A percentile compares a stretch with the other conserved stretches of the same genome.
Conservation (phyloP, 163 green algal species). For the Scenedesmus sp. region DNA sequence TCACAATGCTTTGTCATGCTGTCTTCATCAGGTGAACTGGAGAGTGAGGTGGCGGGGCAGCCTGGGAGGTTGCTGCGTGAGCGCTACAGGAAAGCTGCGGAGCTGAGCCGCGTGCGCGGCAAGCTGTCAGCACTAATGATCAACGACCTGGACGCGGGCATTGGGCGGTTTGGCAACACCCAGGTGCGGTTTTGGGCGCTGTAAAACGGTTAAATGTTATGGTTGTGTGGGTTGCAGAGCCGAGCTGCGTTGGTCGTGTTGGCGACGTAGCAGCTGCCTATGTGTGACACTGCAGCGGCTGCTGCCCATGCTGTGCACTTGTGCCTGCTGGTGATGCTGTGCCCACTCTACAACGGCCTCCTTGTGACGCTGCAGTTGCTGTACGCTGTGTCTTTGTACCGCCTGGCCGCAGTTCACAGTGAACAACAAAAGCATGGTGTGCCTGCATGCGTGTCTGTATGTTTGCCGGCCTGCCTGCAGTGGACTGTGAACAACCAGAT, state of each 20-base stretch:
- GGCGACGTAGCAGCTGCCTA: too few relatives aligned
- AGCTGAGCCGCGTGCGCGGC: slow-evolving; percentile 73
- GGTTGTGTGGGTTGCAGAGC: neutral
- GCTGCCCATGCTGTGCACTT: too few relatives aligned
- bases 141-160: slow-evolving; percentile 95
- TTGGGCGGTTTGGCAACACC: slow-evolving; percentile 82
- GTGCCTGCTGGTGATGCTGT: too few relatives aligned
- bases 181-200: slow-evolving; percentile 58
- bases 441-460: too few relatives aligned
- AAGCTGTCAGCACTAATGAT: slow-evolving; percentile 88
- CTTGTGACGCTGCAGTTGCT: neutral
- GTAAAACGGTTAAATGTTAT: too few relatives aligned
- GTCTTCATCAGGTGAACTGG: slow-evolving; percentile 88
- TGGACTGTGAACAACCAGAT: slow-evolving; percentile 97
- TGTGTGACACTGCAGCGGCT: too few relatives aligned
- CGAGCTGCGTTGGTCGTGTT: too few relatives aligned
- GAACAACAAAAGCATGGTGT: too few relatives aligned
- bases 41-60: slow-evolving; percentile 95
- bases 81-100: slow-evolving; percentile 85
- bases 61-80: slow-evolving; percentile 94
- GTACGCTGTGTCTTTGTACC: neutral
- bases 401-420: too few relatives aligned
- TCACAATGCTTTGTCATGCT: neutral
- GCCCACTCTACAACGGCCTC: too few relatives aligned
- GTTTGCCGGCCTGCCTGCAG: slow-evolving; percentile 43